These are phyloP conservation scores for Phytophthora rubi DNA, from an alignment of 352 stramenopile species.

Conservation along the genomic window DNA sequence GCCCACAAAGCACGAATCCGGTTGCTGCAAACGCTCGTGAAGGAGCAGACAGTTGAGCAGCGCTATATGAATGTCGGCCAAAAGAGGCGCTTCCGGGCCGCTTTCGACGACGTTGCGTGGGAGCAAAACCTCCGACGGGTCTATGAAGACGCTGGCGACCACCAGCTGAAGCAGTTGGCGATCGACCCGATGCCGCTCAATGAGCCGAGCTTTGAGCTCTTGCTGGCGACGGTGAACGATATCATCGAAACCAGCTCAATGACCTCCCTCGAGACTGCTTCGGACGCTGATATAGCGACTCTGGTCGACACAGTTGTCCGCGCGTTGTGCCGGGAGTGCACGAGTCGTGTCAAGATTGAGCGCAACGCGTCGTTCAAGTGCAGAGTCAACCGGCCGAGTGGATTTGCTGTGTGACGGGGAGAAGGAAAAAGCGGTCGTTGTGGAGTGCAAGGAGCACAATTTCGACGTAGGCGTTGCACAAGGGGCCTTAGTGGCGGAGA, in stretches of 20 bases:
- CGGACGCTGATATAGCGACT: constrained; percentile 10
- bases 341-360: constrained; percentile 16
- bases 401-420: constrained; percentile 11
- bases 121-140: constrained; percentile 15
- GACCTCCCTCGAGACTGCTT: constrained; percentile 4
- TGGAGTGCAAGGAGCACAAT: constrained; percentile 15
- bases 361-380: constrained; percentile 21
- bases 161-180: background rate
- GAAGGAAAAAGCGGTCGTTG: constrained; percentile 16
- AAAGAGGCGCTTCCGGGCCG: constrained; percentile 24
- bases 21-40: constrained; percentile 19
- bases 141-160: constrained; percentile 4
- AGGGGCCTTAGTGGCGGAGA: constrained; percentile 16
- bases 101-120: constrained; percentile 22
- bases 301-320: constrained; percentile 24
- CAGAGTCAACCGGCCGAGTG: constrained; percentile 9
- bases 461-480: constrained; percentile 22
- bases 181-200: background rate
- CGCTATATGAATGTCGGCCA: constrained; percentile 3
- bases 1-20: constrained; percentile 21
- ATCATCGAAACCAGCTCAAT: constrained; percentile 22
- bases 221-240: background rate
- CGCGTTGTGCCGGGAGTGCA: constrained; percentile 19
- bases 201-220: background rate
- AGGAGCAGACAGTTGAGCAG: constrained; percentile 2